Percentiles rank a stretch among this genome's conserved stretches.
phyloP scores from a whole-genome alignment of 176 grass and related monocot species.

The Urochloa ruziziensis region DNA sequence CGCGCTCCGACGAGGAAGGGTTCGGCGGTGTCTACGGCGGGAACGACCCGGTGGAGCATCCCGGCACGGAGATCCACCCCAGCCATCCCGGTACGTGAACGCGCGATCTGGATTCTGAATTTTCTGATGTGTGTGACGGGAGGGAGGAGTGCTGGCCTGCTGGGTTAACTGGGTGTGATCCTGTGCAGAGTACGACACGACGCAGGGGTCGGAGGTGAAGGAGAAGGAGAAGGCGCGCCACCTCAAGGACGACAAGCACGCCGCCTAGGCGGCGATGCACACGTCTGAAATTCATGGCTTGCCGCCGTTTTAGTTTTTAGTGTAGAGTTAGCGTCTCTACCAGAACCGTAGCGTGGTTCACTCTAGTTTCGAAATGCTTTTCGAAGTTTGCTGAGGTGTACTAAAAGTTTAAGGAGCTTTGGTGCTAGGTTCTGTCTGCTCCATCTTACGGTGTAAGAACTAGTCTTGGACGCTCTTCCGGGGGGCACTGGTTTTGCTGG shows the following conservation, averaged over 20 bases:
- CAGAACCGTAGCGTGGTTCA: neutral
- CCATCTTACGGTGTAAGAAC: no score
- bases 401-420: no score
- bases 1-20: constrained; percentile 72
- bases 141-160: neutral
- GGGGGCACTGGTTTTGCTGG: no score
- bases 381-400: no score
- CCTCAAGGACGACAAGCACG: constrained; percentile 17
- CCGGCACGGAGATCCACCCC: constrained; percentile 14
- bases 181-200: constrained; percentile 47
- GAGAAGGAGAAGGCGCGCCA: constrained; percentile 76
- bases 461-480: no score
- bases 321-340: neutral
- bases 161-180: neutral
- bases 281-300: neutral
- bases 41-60: constrained; percentile 25
- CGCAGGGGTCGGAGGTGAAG: constrained; percentile 74
- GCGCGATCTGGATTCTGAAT: neutral
- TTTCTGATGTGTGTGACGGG: neutral
- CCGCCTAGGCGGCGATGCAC: neutral
- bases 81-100: constrained; percentile 47
- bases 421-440: no score
- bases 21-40: constrained; percentile 66
- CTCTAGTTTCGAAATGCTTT: no score
- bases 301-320: neutral